Conservation (phyloP, 2,329 filamentous ascomycete species). For the Atkinsonella hypoxylon region DNA sequence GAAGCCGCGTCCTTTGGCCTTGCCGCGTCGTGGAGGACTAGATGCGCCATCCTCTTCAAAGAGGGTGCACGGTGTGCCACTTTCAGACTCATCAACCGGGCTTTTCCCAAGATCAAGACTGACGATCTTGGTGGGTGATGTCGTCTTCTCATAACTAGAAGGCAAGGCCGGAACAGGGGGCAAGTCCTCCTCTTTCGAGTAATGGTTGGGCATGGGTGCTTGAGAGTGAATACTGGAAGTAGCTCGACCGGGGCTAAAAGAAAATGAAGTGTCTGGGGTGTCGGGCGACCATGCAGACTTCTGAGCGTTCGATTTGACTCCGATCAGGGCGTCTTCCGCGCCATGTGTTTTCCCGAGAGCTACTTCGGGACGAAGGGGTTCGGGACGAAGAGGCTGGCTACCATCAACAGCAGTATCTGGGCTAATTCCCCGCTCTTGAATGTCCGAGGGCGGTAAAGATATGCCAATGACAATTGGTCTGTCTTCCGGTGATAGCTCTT, state of each 20-base stretch:
- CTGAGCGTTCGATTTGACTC: conserved; percentile 2
- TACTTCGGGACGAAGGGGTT: conserved; percentile 2
- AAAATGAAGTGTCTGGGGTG: conserved; percentile 38
- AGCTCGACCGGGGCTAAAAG: conserved; percentile 29
- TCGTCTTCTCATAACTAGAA: conserved; percentile 23
- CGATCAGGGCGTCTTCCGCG: neutral
- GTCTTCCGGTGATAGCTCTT: conserved; percentile 53
- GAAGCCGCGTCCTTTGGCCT: conserved; percentile 23
- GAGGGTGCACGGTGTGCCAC: conserved; percentile 48
- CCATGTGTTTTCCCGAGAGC: neutral
- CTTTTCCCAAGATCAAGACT: conserved; percentile 20
- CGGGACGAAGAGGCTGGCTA: conserved; percentile 17
- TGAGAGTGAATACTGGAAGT: conserved; percentile 53
- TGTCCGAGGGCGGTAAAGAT: conserved; percentile 40
- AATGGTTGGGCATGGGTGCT: conserved; percentile 26
- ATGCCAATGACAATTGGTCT: conserved; percentile 65
- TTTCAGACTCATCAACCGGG: conserved; percentile 35
- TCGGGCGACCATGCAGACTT: conserved; percentile 50
- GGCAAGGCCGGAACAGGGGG: conserved; percentile 52
- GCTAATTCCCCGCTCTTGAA: conserved; percentile 24
- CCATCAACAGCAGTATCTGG: conserved; percentile 36
- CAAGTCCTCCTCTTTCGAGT: conserved; percentile 30
- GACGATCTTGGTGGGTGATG: conserved; percentile 21
- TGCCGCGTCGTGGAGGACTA: conserved; percentile 26
- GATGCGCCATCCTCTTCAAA: conserved; percentile 56